Base-by-base conservation (phyloP, 1,284 basidiomycete genomes). In the Athelia psychrophila region DNA sequence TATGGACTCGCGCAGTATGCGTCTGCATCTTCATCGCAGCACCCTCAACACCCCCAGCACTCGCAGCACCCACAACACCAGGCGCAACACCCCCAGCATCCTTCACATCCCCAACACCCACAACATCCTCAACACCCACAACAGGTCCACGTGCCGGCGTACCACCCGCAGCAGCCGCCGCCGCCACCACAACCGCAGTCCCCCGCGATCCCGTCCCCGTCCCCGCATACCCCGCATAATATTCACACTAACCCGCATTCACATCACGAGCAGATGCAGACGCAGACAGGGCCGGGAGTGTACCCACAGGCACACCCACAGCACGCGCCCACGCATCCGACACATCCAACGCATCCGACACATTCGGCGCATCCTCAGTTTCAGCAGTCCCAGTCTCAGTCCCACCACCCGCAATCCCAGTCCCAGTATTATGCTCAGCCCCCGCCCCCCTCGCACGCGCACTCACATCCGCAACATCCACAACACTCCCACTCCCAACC, bases 401-500 rank as follows among this genome's bases (percentile, higher is more conserved):
- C 10, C 33, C 33, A 35, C 33, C 33, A 35, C 12, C 33, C n/a
- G 10, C 33, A 10, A 40, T 22, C 9, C 9, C 32, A 38, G 10
- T 40, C 49, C 25, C 54, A 54, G 23, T 56, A 58, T 45, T 52
- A 60, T 18, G 62, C 61, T 30, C n/a, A 58, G 3, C 53, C 66
- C 19, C 56, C 51, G 55, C 44, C 49, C 13, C 35, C 36, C 38
- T 72, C 75, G 9, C 76, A 75, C 58, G 50, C 66, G 24, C 16
- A 18, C 38, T 62, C 68, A 33, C 27, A 30, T 13, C 6, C 27
- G 13, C 27, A 56, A 46, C 40, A 54, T 35, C 42, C 47, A 36
- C 16, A 54, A 50, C 55, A 56, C 51, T 36, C 51, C 19, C 49
- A 52, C 16, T 58, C 53, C 16, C 55, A 56, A 23, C 25, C 36